Percentiles rank a stretch among this genome's conserved stretches.
Conservation (phyloP, 2,329 filamentous ascomycete genomes). For the Sporothrix sp. region DNA sequence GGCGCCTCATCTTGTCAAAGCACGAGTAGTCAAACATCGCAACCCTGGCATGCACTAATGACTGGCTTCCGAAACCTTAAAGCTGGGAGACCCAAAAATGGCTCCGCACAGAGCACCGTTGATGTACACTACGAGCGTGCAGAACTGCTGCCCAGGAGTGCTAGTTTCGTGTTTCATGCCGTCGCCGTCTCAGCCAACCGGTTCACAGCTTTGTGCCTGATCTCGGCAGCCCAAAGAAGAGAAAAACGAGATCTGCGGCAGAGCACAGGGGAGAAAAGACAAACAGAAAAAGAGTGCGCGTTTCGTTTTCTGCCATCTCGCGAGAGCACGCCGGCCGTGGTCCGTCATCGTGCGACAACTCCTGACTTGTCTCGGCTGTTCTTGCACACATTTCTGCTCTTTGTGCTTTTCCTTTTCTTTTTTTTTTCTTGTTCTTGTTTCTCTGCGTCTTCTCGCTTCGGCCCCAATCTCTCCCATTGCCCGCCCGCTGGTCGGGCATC, state of each 20-base stretch:
- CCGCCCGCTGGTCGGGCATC: too few relatives aligned
- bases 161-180: not conserved
- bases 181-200: not conserved
- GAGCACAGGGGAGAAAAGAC: not conserved
- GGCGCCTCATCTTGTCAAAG: not conserved
- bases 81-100: not conserved
- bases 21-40: not conserved
- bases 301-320: not conserved
- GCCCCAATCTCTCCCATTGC: too few relatives aligned
- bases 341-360: not conserved
- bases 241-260: not conserved
- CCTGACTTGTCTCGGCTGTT: slow-evolving; percentile 7
- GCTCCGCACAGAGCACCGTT: not conserved
- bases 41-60: not conserved
- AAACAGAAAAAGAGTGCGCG: not conserved
- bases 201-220: not conserved
- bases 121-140: not conserved
- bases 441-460: not conserved
- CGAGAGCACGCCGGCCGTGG: not conserved
- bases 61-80: slow-evolving; percentile 6
- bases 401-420: not conserved
- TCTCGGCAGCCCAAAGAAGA: not conserved
- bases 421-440: not conserved
- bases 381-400: not conserved
- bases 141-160: not conserved